phyloP scores from a whole-genome alignment of 1,284 basidiomycete species.

The Naganishia albida region DNA sequence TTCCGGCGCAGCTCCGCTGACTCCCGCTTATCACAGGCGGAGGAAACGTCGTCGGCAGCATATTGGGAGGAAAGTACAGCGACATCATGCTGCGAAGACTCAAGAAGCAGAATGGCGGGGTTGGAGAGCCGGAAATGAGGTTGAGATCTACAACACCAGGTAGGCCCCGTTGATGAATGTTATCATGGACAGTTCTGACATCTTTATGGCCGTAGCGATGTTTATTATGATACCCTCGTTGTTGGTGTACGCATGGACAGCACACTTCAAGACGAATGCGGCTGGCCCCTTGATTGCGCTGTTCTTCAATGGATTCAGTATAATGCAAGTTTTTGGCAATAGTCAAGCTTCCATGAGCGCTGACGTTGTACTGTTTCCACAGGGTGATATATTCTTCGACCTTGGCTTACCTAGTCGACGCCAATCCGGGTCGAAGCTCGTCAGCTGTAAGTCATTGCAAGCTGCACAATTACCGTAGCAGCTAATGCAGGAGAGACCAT shows the following conservation, averaged over 20 bases:
- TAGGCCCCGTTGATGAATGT: conserved; percentile 31
- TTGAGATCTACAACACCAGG: conserved; percentile 63
- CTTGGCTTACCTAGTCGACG: conserved; percentile 66
- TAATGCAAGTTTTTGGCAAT: conserved; percentile 59
- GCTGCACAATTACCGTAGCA: neutral
- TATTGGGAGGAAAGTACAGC: conserved; percentile 75
- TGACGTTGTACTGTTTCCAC: neutral
- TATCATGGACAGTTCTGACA: neutral
- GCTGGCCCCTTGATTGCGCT: conserved; percentile 62
- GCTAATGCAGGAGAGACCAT: neutral
- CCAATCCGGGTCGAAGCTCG: conserved; percentile 58
- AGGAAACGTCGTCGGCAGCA: conserved; percentile 68
- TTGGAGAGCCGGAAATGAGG: conserved; percentile 72
- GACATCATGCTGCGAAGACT: conserved; percentile 65
- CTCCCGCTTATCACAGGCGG: conserved; percentile 32
- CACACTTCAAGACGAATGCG: conserved; percentile 63
- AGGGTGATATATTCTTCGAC: conserved; percentile 50
- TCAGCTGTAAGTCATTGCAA: conserved; percentile 34
- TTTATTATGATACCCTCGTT: conserved; percentile 56
- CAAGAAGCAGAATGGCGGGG: conserved; percentile 64
- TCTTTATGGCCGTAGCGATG: conserved; percentile 36
- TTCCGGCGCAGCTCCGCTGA: neutral
- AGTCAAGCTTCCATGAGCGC: neutral
- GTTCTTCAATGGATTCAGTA: conserved; percentile 66
- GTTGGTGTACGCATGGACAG: conserved; percentile 75